Base-by-base conservation (phyloP, 176 grass and related monocot species). In the Eragrostis nindensis region DNA sequence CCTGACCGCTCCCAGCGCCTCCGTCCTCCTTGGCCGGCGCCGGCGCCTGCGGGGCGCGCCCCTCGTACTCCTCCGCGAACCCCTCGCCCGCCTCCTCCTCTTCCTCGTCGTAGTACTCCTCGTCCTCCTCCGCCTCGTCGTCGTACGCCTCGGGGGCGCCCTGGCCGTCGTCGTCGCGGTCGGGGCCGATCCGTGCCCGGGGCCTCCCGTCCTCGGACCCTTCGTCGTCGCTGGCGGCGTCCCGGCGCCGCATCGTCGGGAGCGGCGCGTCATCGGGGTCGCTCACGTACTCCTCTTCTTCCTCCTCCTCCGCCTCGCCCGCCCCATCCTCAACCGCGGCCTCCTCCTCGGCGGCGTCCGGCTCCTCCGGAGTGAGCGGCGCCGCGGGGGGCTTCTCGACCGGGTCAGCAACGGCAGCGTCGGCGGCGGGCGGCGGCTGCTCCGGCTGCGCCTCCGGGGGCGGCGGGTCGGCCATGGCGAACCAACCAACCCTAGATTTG, bases 221-320 rank as follows among this genome's bases (percentile, higher is more conserved):
- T 76, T 99, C 97, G 68, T 99, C 93, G 84, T 94, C 94, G 36
- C 93, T 94, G 62, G 92, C 93, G 49, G 92, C 93, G 79, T 95
- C 91, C 53, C 88, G 78, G 49, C 97, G 97, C 65, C 93, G 97
- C 93, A 93, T 88, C 74, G 80, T 60, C 6, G 93, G 91, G 16
- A 99, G 89, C 41, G 66, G 88, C 63, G 82, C 74, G 47, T 96
- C 97, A 49, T 99, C 93, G 17, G 91, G 90, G 82, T 99, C 97
- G 84, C 88, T 91, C 87, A 93, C 91, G 68, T 99, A 99, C 71
- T 96, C 96, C 42, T 66, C 85, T 25, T 85, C 85, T 12, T 66
- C 89, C 26, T 65, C 66, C 17, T 29, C 65, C 30, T 38, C 86
- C 24, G 5, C 73, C 44, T 13, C 78, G 11, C 56, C 80, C 57